Conservation (phyloP, 148 eudicot species). For the Fallopia convolvulus region DNA sequence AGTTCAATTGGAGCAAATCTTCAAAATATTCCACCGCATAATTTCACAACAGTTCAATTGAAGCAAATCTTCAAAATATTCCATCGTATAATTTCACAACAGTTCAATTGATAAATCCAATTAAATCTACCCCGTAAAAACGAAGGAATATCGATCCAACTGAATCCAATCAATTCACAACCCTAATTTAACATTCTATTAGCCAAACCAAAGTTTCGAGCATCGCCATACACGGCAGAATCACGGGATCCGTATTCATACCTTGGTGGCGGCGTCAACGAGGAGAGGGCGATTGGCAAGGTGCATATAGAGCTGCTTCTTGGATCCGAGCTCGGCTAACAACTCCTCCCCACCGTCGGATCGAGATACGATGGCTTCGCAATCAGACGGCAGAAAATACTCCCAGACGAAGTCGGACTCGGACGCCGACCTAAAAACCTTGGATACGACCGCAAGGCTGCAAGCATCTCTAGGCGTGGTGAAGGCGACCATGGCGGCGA, state of each 20-base stretch:
- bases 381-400: constrained; percentile 41
- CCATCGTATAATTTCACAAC: neutral
- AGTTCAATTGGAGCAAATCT: neutral
- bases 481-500: constrained; percentile 27
- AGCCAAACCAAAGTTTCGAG: neutral
- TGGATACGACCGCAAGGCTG: constrained; percentile 23
- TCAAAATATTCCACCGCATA: neutral
- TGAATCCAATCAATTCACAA: neutral
- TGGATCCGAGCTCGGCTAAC: constrained; percentile 17
- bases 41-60: neutral
- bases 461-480: constrained; percentile 43
- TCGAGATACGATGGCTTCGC: constrained; percentile 20
- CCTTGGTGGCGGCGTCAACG: constrained; percentile 50
- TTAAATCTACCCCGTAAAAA: neutral
- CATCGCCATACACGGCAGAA: neutral
- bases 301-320: constrained; percentile 38
- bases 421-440: constrained; percentile 38
- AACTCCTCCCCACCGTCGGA: constrained; percentile 15
- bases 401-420: constrained; percentile 46
- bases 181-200: neutral
- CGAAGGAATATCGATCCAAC: neutral
- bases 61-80: neutral
- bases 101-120: neutral
- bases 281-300: constrained; percentile 37
- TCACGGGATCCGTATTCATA: neutral